These are phyloP conservation scores for Mortierella hygrophila DNA, from an alignment of 192 early-diverging fungal species.

Conservation along the genomic window DNA sequence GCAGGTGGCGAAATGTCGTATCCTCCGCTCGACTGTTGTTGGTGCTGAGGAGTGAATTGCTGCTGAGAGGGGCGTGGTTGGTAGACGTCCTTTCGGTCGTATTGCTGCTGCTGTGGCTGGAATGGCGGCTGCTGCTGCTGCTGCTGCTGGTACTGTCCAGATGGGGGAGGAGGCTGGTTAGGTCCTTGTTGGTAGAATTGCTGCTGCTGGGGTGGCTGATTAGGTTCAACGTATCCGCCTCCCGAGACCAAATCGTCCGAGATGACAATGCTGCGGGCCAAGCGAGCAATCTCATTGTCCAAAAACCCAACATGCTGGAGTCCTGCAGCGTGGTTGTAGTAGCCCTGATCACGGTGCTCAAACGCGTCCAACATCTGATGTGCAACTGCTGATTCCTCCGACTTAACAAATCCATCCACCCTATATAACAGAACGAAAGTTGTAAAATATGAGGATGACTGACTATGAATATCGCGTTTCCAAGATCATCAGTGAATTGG, in stretches of 20 bases:
- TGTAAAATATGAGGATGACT: neutral
- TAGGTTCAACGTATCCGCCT: slow-evolving; percentile 35
- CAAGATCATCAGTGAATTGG: neutral
- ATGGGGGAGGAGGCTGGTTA: slow-evolving; percentile 13
- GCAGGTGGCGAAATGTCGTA: slow-evolving; percentile 30
- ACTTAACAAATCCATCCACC: slow-evolving; percentile 67
- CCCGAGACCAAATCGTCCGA: slow-evolving; percentile 39
- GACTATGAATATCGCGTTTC: neutral
- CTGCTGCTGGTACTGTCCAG: slow-evolving; percentile 22
- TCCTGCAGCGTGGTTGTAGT: slow-evolving; percentile 66
- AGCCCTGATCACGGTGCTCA: slow-evolving; percentile 73
- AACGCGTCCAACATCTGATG: slow-evolving; percentile 72
- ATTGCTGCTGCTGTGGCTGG: slow-evolving; percentile 1
- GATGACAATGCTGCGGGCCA: slow-evolving; percentile 61
- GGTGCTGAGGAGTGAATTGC: neutral
- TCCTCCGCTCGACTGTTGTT: slow-evolving; percentile 21
- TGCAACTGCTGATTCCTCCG: slow-evolving; percentile 75
- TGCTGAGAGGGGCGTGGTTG: neutral
- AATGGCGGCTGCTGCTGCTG: slow-evolving; percentile 5
- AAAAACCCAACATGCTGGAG: slow-evolving; percentile 71
- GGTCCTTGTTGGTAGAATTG: slow-evolving; percentile 15
- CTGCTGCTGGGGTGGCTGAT: slow-evolving; percentile 20
- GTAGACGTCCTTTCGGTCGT: slow-evolving; percentile 2
- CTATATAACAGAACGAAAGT: neutral
- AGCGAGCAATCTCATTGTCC: slow-evolving; percentile 72